Evolutionary conservation across 2,329 filamentous ascomycete species (phyloP).

Genomic region (Xylaria sp.): DNA sequence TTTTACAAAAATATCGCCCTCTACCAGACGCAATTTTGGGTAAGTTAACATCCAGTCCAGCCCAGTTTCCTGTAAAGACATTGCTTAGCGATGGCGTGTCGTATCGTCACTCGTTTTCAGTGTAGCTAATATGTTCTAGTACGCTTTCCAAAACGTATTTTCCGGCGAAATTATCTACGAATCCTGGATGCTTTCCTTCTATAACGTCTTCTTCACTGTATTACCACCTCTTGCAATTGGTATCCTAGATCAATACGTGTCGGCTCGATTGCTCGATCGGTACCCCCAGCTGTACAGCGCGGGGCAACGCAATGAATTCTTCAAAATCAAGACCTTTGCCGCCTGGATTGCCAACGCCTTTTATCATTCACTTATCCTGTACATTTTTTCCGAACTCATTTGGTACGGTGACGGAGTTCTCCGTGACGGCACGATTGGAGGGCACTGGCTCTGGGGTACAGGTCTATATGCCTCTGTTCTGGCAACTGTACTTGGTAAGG

Average conservation of each 20-base stretch:
- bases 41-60: conserved; percentile 59
- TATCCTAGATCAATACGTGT: conserved; percentile 98
- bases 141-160: conserved; percentile 98
- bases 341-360: conserved; percentile 95
- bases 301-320: conserved; percentile 92
- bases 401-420: conserved; percentile 84
- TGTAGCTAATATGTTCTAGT: conserved; percentile 62
- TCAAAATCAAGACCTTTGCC: conserved; percentile 90
- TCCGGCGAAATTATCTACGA: conserved; percentile 98
- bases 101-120: neutral
- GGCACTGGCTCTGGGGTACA: conserved; percentile 98
- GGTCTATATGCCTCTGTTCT: conserved; percentile 95
- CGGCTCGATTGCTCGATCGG: conserved; percentile 88
- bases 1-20: conserved; percentile 99
- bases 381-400: conserved; percentile 83
- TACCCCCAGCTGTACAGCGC: conserved; percentile 97
- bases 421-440: conserved; percentile 81
- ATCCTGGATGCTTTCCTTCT: conserved; percentile 99
- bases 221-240: conserved; percentile 93
- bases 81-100: neutral
- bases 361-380: conserved; percentile 95
- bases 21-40: conserved; percentile 99
- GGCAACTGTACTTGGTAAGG: conserved; percentile 92
- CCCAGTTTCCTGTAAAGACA: neutral
- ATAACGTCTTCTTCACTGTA: conserved; percentile 98